Evolutionary conservation across 805 yeast species (phyloP).

Genomic region (Cyberlindnera suaveolens): DNA sequence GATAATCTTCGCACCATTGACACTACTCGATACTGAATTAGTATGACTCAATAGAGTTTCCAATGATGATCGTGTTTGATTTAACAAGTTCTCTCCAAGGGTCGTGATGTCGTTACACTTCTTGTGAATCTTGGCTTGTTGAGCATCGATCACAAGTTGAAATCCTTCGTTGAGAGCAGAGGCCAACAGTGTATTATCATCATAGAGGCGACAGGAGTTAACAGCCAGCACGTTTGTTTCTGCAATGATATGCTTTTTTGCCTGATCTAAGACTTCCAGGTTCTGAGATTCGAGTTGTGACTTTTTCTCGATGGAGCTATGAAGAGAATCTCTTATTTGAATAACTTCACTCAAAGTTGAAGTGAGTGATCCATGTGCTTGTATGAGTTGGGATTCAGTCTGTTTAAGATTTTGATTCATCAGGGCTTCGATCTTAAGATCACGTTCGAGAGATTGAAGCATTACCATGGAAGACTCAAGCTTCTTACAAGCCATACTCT

Average conservation of each 20-base stretch:
- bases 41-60: conserved; percentile 1
- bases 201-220: conserved; percentile 4
- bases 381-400: conserved; percentile 16
- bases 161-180: conserved; percentile 8
- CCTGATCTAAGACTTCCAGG: conserved; percentile 4
- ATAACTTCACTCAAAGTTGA: conserved; percentile 17
- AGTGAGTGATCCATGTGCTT: conserved; percentile 9
- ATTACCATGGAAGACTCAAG: conserved; percentile 5
- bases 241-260: conserved; percentile 4
- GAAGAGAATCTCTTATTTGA: conserved; percentile 7
- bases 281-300: conserved; percentile 13
- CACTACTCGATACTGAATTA: not conserved
- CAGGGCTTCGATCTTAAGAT: conserved; percentile 12
- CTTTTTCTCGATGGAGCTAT: conserved; percentile 4
- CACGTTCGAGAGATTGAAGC: conserved; percentile 7
- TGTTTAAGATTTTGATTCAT: conserved; percentile 13
- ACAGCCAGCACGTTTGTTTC: conserved; percentile 1
- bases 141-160: conserved; percentile 9
- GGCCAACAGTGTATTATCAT: conserved; percentile 7
- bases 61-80: conserved; percentile 6
- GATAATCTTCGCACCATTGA: conserved; percentile 13
- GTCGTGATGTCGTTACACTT: conserved; percentile 5
- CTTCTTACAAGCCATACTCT: conserved; percentile 1
- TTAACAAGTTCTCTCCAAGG: conserved; percentile 1
- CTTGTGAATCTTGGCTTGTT: conserved; percentile 7